phyloP scores from a whole-genome alignment of 768 basidiomycete species.

The Asterophora lycoperdoides region DNA sequence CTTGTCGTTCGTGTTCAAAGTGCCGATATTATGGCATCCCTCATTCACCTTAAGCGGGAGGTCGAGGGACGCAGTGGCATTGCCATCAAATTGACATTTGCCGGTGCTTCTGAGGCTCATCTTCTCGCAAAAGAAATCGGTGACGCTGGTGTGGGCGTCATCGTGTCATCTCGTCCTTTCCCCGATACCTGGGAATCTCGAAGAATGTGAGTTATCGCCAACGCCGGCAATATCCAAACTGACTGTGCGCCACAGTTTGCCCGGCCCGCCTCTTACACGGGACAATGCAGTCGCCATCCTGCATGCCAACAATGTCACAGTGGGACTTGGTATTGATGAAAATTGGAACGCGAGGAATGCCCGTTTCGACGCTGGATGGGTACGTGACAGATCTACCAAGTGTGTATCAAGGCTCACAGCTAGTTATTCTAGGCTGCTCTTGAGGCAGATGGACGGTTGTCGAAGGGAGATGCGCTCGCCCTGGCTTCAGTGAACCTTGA shows the following conservation, averaged over 20 bases:
- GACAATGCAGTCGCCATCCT: constrained; percentile 54
- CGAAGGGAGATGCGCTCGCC: constrained; percentile 40
- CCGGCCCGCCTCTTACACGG: constrained; percentile 68
- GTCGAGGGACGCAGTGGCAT: constrained; percentile 41
- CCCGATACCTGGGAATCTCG: constrained; percentile 67
- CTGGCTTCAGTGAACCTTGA: constrained; percentile 45
- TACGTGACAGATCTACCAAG: constrained; percentile 26
- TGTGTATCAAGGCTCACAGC: neutral
- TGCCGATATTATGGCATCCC: constrained; percentile 78
- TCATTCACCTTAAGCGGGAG: constrained; percentile 65
- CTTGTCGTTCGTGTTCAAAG: constrained; percentile 71
- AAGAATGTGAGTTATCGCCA: constrained; percentile 45
- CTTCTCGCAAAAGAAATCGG: constrained; percentile 67
- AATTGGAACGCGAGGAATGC: constrained; percentile 72
- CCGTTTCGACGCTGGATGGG: constrained; percentile 84
- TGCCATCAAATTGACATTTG: constrained; percentile 53
- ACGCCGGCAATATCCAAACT: neutral
- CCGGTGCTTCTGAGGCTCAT: constrained; percentile 64
- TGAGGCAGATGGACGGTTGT: constrained; percentile 36
- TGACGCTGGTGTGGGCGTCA: constrained; percentile 42
- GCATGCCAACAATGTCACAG: constrained; percentile 64
- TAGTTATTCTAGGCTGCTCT: constrained; percentile 35
- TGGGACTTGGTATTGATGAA: constrained; percentile 61
- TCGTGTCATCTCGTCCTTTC: constrained; percentile 60
- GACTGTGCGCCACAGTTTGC: constrained; percentile 35